phyloP scores from a whole-genome alignment of 345 rosid species.

The Eucalyptus regnans region DNA sequence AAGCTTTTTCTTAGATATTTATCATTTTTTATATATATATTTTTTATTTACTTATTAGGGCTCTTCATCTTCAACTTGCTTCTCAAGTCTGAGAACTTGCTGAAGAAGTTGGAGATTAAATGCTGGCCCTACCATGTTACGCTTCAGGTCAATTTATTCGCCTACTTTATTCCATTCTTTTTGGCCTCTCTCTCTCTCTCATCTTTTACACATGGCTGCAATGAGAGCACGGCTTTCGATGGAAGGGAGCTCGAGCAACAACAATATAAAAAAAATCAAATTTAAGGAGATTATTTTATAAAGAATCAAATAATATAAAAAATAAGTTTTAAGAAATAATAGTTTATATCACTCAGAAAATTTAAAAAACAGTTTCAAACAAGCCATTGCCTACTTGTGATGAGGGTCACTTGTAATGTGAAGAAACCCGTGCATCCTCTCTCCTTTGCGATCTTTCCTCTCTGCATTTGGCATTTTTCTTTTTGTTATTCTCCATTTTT shows the following conservation, averaged over 20 bases:
- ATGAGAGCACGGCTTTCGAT: not conserved
- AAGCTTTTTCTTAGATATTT: not conserved
- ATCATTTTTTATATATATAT: not conserved
- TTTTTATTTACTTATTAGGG: not conserved
- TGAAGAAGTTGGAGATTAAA: not conserved
- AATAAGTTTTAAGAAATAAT: no score
- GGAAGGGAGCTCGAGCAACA: not conserved
- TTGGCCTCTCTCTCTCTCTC: not conserved
- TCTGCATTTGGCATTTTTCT: not conserved
- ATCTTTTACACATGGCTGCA: not conserved
- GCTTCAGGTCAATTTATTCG: not conserved
- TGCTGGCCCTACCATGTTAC: not conserved
- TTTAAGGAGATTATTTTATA: not conserved
- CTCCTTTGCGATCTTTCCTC: not conserved
- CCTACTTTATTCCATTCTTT: not conserved
- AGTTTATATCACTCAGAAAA: fast-evolving
- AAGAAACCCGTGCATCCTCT: not conserved
- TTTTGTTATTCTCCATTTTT: not conserved
- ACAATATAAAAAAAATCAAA: no score
- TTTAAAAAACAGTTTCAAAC: no score
- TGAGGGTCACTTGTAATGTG: fast-evolving
- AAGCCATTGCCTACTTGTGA: not conserved
- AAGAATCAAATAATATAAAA: no score
- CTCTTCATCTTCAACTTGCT: not conserved
- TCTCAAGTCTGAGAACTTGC: not conserved